phyloP scores from a whole-genome alignment of 441 rosid genomes.

The Syzygium malaccense region DNA sequence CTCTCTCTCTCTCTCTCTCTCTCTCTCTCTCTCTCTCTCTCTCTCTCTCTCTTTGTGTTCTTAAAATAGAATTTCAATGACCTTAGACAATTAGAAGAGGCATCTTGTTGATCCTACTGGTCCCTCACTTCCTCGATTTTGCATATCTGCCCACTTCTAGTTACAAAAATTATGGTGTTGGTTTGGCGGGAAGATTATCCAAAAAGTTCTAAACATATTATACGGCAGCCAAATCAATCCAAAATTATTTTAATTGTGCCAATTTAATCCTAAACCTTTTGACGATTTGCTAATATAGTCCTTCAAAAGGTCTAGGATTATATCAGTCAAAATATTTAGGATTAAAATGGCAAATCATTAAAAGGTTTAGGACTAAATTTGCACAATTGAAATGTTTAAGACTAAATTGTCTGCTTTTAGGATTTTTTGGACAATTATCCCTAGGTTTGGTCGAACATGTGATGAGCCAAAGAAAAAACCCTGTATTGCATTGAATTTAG shows the following conservation, averaged over 20 bases:
- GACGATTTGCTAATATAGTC: rapidly evolving
- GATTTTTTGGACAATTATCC: too few species aligned
- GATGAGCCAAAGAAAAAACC: too few species aligned
- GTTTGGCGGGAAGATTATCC: not conserved
- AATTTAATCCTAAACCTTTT: too few species aligned
- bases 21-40: not conserved
- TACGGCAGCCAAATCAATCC: not conserved
- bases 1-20: not conserved
- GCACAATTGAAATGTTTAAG: not conserved
- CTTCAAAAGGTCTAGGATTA: not conserved
- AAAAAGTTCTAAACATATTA: not conserved
- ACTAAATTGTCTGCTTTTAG: too few species aligned
- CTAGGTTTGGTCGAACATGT: too few species aligned
- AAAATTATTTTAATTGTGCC: too few species aligned
- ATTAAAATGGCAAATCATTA: too few species aligned
- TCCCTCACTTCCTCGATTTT: not conserved
- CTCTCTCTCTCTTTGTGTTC: not conserved
- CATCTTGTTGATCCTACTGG: not conserved
- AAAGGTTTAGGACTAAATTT: too few species aligned
- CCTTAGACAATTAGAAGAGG: not conserved
- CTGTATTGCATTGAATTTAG: too few species aligned
- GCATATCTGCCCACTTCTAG: not conserved
- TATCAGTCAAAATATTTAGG: not conserved
- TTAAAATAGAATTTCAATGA: not conserved
- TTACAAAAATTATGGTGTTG: not conserved